phyloP scores from a whole-genome alignment of 2,329 filamentous ascomycete species.

The Coniochaeta sp. region DNA sequence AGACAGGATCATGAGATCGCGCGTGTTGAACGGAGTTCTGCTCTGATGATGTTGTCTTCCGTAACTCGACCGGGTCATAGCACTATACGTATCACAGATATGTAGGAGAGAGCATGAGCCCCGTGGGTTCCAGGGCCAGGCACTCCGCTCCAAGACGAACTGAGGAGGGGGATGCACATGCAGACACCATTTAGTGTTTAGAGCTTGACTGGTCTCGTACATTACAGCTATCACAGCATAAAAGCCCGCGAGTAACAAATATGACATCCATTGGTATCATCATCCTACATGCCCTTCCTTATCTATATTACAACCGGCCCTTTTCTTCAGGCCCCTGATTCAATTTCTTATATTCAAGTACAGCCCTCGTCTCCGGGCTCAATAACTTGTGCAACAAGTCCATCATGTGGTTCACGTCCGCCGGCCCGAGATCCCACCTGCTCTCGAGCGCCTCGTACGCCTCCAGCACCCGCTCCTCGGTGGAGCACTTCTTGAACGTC shows the following conservation, averaged over 20 bases:
- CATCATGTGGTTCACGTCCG: slow-evolving; percentile 38
- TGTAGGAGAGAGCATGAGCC: no score
- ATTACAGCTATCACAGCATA: neutral
- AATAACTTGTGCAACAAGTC: slow-evolving; percentile 36
- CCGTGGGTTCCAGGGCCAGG: no score
- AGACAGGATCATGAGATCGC: no score
- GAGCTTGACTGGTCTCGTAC: no score
- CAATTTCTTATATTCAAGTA: slow-evolving; percentile 2
- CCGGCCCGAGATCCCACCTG: slow-evolving; percentile 37
- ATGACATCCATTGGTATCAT: slow-evolving; percentile 2
- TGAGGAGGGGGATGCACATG: no score
- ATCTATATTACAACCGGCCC: neutral
- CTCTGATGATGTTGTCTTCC: no score
- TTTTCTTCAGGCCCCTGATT: slow-evolving; percentile 4
- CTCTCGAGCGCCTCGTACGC: slow-evolving; percentile 44
- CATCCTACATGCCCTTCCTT: neutral
- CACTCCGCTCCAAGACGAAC: no score
- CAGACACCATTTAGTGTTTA: neutral
- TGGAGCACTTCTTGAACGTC: slow-evolving; percentile 57
- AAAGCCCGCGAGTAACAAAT: neutral
- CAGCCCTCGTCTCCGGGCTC: slow-evolving; percentile 14
- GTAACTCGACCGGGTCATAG: no score
- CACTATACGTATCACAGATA: no score
- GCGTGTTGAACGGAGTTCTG: no score
- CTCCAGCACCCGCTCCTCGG: slow-evolving; percentile 40